Conservation (phyloP, 2,329 filamentous ascomycete species). For the Claviceps lovelessii region DNA sequence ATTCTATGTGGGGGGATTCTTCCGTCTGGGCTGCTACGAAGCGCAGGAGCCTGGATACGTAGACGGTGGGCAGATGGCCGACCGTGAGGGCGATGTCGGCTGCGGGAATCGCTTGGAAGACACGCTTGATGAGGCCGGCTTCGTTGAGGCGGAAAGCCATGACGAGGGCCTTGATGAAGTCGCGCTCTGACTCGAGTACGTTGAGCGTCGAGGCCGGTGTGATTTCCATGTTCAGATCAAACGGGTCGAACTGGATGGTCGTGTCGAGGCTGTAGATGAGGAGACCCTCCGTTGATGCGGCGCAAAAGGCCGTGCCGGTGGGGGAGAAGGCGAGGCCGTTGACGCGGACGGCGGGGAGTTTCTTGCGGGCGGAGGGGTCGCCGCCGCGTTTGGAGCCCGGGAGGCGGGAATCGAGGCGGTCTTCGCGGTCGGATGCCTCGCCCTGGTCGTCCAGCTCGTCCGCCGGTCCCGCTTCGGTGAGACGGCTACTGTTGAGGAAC, state of each 20-base stretch:
- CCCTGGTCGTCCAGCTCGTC: conserved; percentile 78
- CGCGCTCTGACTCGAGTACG: conserved; percentile 50
- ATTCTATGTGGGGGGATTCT: conserved; percentile 83
- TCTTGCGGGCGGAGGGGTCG: conserved; percentile 66
- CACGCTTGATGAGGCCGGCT: conserved; percentile 61
- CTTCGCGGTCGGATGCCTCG: conserved; percentile 78
- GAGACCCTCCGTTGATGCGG: conserved; percentile 84
- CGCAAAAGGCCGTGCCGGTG: conserved; percentile 80
- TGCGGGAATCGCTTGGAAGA: conserved; percentile 72
- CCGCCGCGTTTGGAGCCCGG: conserved; percentile 75
- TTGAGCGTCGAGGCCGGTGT: conserved; percentile 73
- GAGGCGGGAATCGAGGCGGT: conserved; percentile 62
- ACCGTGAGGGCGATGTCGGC: conserved; percentile 65
- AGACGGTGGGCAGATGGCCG: conserved; percentile 65
- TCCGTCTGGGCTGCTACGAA: conserved; percentile 83
- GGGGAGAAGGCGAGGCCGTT: conserved; percentile 77
- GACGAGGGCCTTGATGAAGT: conserved; percentile 82
- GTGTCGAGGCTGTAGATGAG: conserved; percentile 86
- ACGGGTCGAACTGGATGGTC: conserved; percentile 78
- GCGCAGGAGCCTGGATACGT: conserved; percentile 69
- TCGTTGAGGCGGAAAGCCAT: conserved; percentile 98
- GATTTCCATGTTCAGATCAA: conserved; percentile 87
- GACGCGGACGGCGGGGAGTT: conserved; percentile 70
- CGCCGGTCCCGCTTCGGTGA: conserved; percentile 79
- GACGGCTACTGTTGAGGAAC: conserved; percentile 79